These are phyloP conservation scores for Microcyclospora tardicrescens DNA, from an alignment of 2,329 filamentous ascomycete species.

Conservation along the genomic window DNA sequence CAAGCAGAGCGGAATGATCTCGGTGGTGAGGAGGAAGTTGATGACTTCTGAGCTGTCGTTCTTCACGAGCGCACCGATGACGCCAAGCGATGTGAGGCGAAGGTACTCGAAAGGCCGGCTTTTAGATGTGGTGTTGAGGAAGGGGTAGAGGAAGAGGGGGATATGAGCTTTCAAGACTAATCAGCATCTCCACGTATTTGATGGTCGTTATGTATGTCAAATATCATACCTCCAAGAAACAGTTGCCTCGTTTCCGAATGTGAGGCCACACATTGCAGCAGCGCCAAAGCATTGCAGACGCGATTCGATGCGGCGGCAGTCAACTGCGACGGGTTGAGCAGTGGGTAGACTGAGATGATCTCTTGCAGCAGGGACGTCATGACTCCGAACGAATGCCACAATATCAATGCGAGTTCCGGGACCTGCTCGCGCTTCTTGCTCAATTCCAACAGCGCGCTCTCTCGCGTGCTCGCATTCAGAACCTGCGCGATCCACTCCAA, in stretches of 20 bases:
- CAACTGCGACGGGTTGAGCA: conserved; percentile 91
- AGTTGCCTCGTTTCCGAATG: conserved; percentile 92
- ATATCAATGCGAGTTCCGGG: conserved; percentile 83
- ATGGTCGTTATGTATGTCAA: not conserved
- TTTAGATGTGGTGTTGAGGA: conserved; percentile 97
- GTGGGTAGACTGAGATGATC: conserved; percentile 96
- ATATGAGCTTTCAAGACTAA: conserved; percentile 62
- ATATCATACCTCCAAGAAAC: conserved; percentile 69
- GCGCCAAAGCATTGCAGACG: conserved; percentile 90
- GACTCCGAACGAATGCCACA: conserved; percentile 98
- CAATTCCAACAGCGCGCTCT: conserved; percentile 82
- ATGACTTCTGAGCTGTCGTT: conserved; percentile 98
- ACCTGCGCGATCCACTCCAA: conserved; percentile 86
- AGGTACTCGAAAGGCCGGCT: conserved; percentile 96
- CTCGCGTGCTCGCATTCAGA: conserved; percentile 72
- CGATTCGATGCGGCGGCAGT: conserved; percentile 95
- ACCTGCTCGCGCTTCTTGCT: conserved; percentile 99
- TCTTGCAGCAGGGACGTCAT: conserved; percentile 97
- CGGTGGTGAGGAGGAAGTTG: conserved; percentile 94
- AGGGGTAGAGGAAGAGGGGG: conserved; percentile 92
- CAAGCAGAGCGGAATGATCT: conserved; percentile 94
- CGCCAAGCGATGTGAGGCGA: conserved; percentile 84
- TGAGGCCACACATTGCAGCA: conserved; percentile 92
- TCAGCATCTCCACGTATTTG: not conserved
- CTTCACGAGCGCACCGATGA: conserved; percentile 94